A percentile compares a stretch with the other conserved stretches of the same genome.
These are phyloP conservation scores for Didymella keratinophila DNA, from an alignment of 2,329 filamentous ascomycete genomes.

Conservation along the genomic window DNA sequence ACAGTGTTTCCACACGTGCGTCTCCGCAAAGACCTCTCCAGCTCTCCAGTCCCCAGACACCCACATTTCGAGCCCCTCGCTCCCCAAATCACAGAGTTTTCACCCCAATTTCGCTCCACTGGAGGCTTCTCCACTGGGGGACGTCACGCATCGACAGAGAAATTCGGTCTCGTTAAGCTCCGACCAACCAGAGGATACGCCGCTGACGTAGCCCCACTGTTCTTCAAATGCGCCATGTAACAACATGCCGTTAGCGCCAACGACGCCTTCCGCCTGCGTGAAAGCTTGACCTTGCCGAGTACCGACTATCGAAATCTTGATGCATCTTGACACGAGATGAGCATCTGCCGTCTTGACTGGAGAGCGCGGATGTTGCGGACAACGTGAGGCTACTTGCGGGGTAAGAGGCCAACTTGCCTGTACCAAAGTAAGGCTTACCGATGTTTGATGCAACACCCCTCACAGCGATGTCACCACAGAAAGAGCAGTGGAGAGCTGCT, in stretches of 20 bases:
- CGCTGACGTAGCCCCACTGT: slow-evolving; percentile 33
- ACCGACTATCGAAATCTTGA: slow-evolving; percentile 14
- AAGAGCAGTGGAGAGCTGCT: background rate
- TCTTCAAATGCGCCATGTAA: slow-evolving; percentile 29
- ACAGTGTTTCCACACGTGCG: slow-evolving; percentile 3
- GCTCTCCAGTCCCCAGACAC: slow-evolving; percentile 27
- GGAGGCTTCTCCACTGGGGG: slow-evolving; percentile 13
- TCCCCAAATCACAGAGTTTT: slow-evolving; percentile 19
- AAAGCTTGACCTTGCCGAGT: slow-evolving; percentile 27
- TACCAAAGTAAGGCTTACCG: background rate
- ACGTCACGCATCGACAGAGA: slow-evolving; percentile 27
- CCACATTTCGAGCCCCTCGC: slow-evolving; percentile 8
- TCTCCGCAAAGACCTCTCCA: slow-evolving; percentile 30
- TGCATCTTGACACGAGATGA: slow-evolving; percentile 5
- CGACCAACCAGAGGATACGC: slow-evolving; percentile 24
- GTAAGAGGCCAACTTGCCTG: background rate
- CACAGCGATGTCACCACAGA: background rate
- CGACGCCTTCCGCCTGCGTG: slow-evolving; percentile 24
- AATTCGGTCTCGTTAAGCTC: slow-evolving; percentile 13
- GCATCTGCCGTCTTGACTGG: background rate
- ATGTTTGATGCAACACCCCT: slow-evolving; percentile 1
- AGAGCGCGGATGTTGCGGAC: slow-evolving; percentile 3
- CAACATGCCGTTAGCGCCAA: slow-evolving; percentile 24
- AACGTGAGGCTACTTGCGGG: background rate
- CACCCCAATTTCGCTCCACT: slow-evolving; percentile 21